Conservation (phyloP, 2,329 filamentous ascomycete genomes). For the Pseudogymnoascus sp. region DNA sequence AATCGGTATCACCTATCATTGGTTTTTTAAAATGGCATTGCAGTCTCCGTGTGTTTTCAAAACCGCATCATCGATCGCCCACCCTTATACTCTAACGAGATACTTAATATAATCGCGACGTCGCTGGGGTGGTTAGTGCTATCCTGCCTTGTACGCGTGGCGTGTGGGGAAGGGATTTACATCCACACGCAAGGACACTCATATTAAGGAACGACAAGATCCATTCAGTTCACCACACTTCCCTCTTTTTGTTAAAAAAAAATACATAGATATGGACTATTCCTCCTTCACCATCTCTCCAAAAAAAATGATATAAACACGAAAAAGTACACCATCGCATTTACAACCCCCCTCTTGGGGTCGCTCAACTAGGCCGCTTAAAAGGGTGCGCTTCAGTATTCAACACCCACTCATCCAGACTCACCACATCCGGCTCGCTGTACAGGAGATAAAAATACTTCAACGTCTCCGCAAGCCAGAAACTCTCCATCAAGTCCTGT, state of each 20-base stretch:
- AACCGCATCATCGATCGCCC: neutral
- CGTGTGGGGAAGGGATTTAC: neutral
- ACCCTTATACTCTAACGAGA: neutral
- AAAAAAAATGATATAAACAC: neutral
- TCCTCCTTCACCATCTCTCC: neutral
- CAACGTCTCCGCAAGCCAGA: constrained; percentile 83
- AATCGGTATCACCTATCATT: neutral
- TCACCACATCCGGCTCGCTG: constrained; percentile 52
- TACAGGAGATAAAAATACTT: constrained; percentile 90
- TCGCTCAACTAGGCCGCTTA: constrained; percentile 20
- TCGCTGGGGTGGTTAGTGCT: neutral
- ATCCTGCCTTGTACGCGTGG: neutral
- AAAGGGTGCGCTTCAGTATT: constrained; percentile 35
- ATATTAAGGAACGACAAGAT: neutral
- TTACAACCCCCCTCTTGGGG: constrained; percentile 17
- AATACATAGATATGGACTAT: neutral
- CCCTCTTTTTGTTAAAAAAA: neutral
- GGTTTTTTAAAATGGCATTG: neutral
- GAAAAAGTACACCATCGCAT: neutral
- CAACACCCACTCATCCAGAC: constrained; percentile 58
- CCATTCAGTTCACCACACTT: neutral
- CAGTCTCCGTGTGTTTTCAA: neutral
- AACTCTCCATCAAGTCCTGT: constrained; percentile 71
- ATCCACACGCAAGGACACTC: neutral
- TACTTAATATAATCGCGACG: neutral